Base-by-base conservation (phyloP, 2,329 filamentous ascomycete species). In the Talaromyces sp. region DNA sequence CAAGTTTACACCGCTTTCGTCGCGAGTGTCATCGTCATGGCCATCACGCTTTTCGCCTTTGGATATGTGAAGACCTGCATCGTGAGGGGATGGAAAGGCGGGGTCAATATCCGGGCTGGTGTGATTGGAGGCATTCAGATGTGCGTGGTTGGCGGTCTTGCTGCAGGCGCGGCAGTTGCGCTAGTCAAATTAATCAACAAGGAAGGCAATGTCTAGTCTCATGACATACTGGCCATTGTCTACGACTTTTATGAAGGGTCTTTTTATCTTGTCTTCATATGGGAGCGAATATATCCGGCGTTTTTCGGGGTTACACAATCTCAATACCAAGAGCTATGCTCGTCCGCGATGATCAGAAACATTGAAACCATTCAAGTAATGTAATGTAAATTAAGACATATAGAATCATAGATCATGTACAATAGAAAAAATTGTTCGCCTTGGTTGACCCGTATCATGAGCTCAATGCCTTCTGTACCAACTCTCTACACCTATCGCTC, bases 151-250 rank as follows among this genome's bases (percentile, higher is more conserved):
- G 89, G 89, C 34, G 85, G 87, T 15, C 68, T 89, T 64, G 89
- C 89, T 5, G 89, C 89, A 0, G 88, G 85, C 1, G 87, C 88
- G 8, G 88, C 88, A 25, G 89, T 90, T 75, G 82, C 78, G 3
- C 84, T 90, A 65, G 87, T 90, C 31, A 81, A 84, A 67, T 74
- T 81, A n/a, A 78, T 89, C 67, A 85, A 87, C 68, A 73, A 62
- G 3, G 68, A 68, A 25, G 67, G 66, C 25, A 58, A 61, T 63
- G 40, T 56, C 19, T 60, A 65, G 58, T 66, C 10, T 53, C 45
- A 63, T 40, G 53, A 19, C 29, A 67, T 58, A 60, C 53, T 40
- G 53, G 53, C n/a, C 15, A 25, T 36, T 56, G 19, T 1, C 17
- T 36, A 56, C 53, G 31, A 56, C 19, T 56, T 56, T 38, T 38